Conservation (phyloP, 352 stramenopile species). For the Hyaloperonospora brassicae region DNA sequence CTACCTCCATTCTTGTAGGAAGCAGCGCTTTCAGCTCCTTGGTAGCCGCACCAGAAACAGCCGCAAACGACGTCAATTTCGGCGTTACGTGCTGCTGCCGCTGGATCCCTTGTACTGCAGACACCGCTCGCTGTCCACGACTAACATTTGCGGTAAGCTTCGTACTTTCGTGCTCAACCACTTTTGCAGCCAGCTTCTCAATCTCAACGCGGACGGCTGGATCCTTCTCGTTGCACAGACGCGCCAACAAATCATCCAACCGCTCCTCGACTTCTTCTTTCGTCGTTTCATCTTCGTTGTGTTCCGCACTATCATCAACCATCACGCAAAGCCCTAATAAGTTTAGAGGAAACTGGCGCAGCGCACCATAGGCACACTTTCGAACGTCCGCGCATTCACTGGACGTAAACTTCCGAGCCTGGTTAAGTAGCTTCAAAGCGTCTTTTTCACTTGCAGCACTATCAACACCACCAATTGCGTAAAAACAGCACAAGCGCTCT, state of each 20-base stretch:
- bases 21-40: conserved; percentile 49
- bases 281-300: conserved; percentile 28
- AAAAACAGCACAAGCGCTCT: conserved; percentile 49
- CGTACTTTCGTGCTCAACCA: conserved; percentile 37
- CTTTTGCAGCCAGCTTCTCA: conserved; percentile 26
- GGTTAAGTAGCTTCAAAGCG: conserved; percentile 31
- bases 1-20: conserved; percentile 22
- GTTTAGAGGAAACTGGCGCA: conserved; percentile 41
- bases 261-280: conserved; percentile 42
- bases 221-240: conserved; percentile 31
- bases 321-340: conserved; percentile 34
- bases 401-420: conserved; percentile 45
- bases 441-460: conserved; percentile 38
- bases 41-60: conserved; percentile 46
- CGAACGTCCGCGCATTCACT: conserved; percentile 31
- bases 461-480: conserved; percentile 34
- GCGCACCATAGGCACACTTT: conserved; percentile 30
- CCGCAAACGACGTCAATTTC: conserved; percentile 9
- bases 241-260: conserved; percentile 35
- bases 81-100: conserved; percentile 6
- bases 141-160: conserved; percentile 31
- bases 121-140: conserved; percentile 30
- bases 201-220: conserved; percentile 30
- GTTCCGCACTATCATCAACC: conserved; percentile 1
- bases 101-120: conserved; percentile 21